phyloP scores from a whole-genome alignment of 208 protist genomes.

The Trypanosoma mega region DNA sequence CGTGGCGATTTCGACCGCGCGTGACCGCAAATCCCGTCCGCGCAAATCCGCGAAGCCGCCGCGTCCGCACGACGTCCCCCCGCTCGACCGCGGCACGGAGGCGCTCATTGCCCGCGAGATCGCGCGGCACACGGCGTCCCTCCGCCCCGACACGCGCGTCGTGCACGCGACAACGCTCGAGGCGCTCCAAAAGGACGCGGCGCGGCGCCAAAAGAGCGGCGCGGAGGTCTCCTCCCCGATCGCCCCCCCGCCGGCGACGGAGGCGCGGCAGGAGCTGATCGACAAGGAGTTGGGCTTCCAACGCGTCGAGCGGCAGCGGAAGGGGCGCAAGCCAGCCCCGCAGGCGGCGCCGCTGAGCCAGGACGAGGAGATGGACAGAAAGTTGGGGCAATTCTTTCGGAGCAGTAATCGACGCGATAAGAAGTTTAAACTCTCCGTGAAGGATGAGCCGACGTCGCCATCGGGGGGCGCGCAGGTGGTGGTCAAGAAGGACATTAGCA shows the following conservation, averaged over 20 bases:
- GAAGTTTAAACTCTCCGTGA: constrained; percentile 24
- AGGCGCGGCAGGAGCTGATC: constrained; percentile 42
- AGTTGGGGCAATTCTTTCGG: constrained; percentile 73
- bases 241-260: background rate
- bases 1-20: background rate
- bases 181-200: constrained; percentile 31
- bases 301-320: constrained; percentile 28
- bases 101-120: constrained; percentile 69
- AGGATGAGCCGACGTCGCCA: constrained; percentile 20
- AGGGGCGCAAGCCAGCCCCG: constrained; percentile 14
- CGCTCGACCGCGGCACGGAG: constrained; percentile 60
- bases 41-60: constrained; percentile 34
- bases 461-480: constrained; percentile 36
- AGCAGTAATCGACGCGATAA: constrained; percentile 42
- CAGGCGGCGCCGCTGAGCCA: constrained; percentile 12
- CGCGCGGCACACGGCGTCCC: constrained; percentile 37
- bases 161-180: constrained; percentile 47
- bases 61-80: constrained; percentile 39
- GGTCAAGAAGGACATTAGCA: constrained; percentile 51
- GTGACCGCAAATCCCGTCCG: constrained; percentile 29
- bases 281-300: constrained; percentile 60
- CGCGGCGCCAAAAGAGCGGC: background rate
- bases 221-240: background rate
- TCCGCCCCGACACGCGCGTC: constrained; percentile 56
- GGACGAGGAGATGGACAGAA: constrained; percentile 67